Evolutionary conservation across 257 asterid genomes (phyloP).

Genomic region (Forsythia viridissima): DNA sequence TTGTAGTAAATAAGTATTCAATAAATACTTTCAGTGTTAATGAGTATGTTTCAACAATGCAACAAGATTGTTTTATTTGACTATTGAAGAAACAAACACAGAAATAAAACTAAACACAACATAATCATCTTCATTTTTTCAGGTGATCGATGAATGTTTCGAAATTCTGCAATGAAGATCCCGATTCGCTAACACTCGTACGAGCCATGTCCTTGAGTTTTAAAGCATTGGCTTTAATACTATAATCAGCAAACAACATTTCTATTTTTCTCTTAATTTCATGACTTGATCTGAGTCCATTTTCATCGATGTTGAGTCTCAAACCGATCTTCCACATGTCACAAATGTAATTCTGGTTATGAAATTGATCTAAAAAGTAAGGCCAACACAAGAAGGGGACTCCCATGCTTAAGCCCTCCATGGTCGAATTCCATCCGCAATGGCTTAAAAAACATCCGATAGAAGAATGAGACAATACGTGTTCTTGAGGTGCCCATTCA

Average conservation of each 20-base stretch:
- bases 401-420: slow-evolving; percentile 61
- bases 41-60: no score
- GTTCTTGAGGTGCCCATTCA: slow-evolving; percentile 72
- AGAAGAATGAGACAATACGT: slow-evolving; percentile 48
- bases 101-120: no score
- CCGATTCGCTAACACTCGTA: slow-evolving; percentile 35
- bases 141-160: no score
- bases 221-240: slow-evolving; percentile 36
- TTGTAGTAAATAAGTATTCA: no score
- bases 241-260: slow-evolving; percentile 27
- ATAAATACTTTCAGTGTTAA: no score
- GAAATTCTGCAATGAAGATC: slow-evolving; percentile 30
- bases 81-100: no score
- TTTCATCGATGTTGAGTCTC: slow-evolving; percentile 27
- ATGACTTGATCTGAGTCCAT: slow-evolving; percentile 41
- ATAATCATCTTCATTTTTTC: no score
- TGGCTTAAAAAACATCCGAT: slow-evolving; percentile 57
- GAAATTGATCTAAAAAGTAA: slow-evolving; percentile 60
- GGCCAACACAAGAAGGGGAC: slow-evolving; percentile 71
- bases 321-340: slow-evolving; percentile 52
- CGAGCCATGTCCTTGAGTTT: slow-evolving; percentile 39
- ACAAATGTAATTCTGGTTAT: slow-evolving; percentile 37
- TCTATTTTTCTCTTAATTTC: slow-evolving; percentile 46
- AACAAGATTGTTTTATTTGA: no score
- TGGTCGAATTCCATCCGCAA: slow-evolving; percentile 61